Conservation (phyloP, 2,329 filamentous ascomycete species). For the Neofusicoccum cordaticola region DNA sequence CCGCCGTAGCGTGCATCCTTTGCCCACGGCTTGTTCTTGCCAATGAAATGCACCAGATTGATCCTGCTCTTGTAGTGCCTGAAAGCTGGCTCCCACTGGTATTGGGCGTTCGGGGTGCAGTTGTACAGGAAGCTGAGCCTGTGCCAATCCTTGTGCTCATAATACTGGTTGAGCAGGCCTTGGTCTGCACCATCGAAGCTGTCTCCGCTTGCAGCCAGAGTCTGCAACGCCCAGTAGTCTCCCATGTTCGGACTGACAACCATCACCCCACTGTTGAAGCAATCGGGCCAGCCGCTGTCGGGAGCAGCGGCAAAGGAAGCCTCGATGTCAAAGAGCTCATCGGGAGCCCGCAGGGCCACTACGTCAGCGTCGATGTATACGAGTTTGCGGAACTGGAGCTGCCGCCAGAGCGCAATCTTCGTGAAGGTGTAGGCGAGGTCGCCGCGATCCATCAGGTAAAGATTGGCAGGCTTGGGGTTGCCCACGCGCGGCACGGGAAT, state of each 20-base stretch:
- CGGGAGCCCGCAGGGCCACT: constrained; percentile 83
- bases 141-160: constrained; percentile 72
- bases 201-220: constrained; percentile 79
- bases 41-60: constrained; percentile 92
- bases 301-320: constrained; percentile 70
- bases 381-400: constrained; percentile 84
- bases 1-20: constrained; percentile 41
- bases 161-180: constrained; percentile 92
- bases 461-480: constrained; percentile 74
- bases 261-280: constrained; percentile 98
- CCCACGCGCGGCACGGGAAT: constrained; percentile 78
- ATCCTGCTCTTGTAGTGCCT: constrained; percentile 88
- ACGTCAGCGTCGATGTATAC: constrained; percentile 95
- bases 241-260: constrained; percentile 80
- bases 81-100: constrained; percentile 96
- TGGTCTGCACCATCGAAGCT: constrained; percentile 98
- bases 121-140: constrained; percentile 94
- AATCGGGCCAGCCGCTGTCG: constrained; percentile 96
- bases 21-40: constrained; percentile 82
- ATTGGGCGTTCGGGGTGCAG: constrained; percentile 92
- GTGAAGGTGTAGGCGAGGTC: constrained; percentile 93
- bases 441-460: constrained; percentile 85
- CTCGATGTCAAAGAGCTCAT: constrained; percentile 78
- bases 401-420: constrained; percentile 92
- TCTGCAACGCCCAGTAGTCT: constrained; percentile 80